Base-by-base conservation (phyloP, 2,329 filamentous ascomycete species). In the Drechslerella coelobrocha region DNA sequence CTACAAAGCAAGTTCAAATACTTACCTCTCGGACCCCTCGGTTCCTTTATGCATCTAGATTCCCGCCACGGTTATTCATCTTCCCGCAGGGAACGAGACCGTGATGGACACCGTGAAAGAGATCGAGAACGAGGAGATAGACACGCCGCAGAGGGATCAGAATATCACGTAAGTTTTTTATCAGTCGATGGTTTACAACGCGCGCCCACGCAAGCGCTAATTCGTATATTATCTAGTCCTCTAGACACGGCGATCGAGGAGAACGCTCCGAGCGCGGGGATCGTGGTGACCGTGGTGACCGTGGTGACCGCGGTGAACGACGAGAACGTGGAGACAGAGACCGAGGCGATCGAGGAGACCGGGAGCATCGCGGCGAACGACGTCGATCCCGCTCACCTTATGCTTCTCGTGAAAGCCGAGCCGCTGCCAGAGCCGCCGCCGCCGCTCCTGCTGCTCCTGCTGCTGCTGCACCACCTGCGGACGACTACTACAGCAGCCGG, bases 401-500 rank as follows among this genome's bases (percentile, higher is more conserved):
- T 27, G 74, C 73, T 53, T 60, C 72, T 8, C 37, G 74, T 23
- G 57, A 62, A 31, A 56, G 26, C 17, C 17, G 24, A 21, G 55
- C 43, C 19, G 12, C 43, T 19, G 24, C 12, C 34, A 53, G 77
- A 52, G 74, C 78, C 61, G 79, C 78, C 73, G 72, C 75, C 19
- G 75, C 77, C 37, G 78, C 78, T 37, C 75, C 79, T 61, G 76
- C 77, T 54, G 81, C 83, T 47, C 80, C 83, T 76, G 84, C 68
- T 62, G 83, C 73, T 79, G 84, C 74, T 86, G 86, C 60, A 2
- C 26, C 54, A 7, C 41, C 51, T 84, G 88, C 77, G 85, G 92
- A 80, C 89, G 93, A 89, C 76, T 87, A 90, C 77, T 84, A 85
- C 76, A 82, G 86, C 74, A 85, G 88, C 65, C 83, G 88, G 73